phyloP scores from a whole-genome alignment of 768 basidiomycete genomes.

The Leccinum aurantiacum region DNA sequence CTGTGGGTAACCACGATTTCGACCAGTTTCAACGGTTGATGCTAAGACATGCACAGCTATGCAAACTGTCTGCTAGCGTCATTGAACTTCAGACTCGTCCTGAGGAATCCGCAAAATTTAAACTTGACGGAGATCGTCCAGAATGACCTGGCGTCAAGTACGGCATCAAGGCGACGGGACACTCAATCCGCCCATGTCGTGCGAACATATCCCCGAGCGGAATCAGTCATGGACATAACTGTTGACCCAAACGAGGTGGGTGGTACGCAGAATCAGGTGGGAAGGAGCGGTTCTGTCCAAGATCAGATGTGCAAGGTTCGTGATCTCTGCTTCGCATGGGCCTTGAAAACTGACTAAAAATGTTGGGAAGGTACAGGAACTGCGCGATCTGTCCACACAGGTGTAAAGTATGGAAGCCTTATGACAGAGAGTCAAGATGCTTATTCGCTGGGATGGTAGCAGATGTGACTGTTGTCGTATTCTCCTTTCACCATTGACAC shows the following conservation, averaged over 20 bases:
- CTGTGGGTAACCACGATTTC: not conserved
- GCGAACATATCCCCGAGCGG: not conserved
- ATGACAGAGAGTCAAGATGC: not conserved
- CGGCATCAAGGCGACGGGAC: no score
- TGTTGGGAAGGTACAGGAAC: not conserved
- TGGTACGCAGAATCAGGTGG: not conserved
- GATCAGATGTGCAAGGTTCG: no score
- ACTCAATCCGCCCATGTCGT: not conserved
- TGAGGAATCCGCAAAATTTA: not conserved
- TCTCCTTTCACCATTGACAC: no score
- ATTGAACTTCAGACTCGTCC: constrained; percentile 8
- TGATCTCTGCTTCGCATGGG: not conserved
- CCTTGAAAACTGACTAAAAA: no score
- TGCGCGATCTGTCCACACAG: not conserved
- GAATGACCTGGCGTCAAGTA: not conserved
- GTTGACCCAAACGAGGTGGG: not conserved
- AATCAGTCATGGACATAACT: not conserved
- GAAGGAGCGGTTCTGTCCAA: not conserved
- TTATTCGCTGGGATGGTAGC: constrained; percentile 1
- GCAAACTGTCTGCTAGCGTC: constrained; percentile 10
- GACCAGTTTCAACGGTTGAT: no score
- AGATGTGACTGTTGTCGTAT: no score
- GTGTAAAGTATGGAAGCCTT: not conserved
- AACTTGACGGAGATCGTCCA: not conserved
- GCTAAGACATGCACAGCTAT: constrained; percentile 8